These are phyloP conservation scores for Brassica balearica DNA, from an alignment of 441 rosid genomes.

Conservation along the genomic window DNA sequence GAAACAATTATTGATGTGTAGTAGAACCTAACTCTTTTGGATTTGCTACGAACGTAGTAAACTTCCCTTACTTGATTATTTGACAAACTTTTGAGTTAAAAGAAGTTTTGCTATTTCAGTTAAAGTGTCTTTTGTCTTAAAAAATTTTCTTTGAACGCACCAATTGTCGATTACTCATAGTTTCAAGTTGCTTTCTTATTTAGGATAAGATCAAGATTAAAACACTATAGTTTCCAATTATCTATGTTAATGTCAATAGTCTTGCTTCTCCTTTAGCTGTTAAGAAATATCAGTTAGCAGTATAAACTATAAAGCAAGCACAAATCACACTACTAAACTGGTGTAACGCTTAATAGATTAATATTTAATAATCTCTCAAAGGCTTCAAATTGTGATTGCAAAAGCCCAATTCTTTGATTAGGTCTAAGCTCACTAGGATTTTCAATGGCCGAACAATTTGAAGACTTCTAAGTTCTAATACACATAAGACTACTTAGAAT, in stretches of 20 bases:
- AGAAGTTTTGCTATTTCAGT: constrained; percentile 8
- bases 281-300: neutral
- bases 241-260: neutral
- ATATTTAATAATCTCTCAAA: neutral
- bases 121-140: neutral
- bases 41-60: neutral
- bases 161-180: neutral
- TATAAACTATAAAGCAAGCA: neutral
- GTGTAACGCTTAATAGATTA: neutral
- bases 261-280: neutral
- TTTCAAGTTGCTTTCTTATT: neutral
- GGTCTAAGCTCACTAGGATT: neutral
- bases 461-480: too few relatives aligned
- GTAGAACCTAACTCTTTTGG: neutral
- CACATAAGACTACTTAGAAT: too few relatives aligned
- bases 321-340: neutral
- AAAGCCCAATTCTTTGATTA: neutral
- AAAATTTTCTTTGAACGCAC: neutral
- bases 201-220: neutral
- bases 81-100: constrained; percentile 4
- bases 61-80: neutral
- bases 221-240: neutral
- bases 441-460: too few relatives aligned
- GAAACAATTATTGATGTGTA: neutral
- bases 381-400: neutral